phyloP scores from a whole-genome alignment of 768 basidiomycete genomes.

The Termitomyces sp. region DNA sequence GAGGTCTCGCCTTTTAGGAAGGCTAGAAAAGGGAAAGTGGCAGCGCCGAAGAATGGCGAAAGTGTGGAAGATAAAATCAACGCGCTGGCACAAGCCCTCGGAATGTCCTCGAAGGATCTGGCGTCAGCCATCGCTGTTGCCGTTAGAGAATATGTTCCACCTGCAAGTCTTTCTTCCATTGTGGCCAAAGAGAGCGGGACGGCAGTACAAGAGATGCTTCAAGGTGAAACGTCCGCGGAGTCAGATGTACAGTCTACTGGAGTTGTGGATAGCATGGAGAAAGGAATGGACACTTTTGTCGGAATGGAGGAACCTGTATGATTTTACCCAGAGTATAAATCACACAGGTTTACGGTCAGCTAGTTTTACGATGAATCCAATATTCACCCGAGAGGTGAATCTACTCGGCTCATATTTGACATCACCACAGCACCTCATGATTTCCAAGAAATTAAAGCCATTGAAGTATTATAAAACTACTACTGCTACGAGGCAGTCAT shows the following conservation, averaged over 20 bases:
- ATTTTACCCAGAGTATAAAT: neutral
- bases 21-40: constrained; percentile 7
- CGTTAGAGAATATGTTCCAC: constrained; percentile 56
- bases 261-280: constrained; percentile 28
- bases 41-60: neutral
- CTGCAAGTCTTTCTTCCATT: constrained; percentile 56
- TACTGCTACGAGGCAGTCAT: neutral
- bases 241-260: constrained; percentile 16
- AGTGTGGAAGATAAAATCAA: constrained; percentile 56
- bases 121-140: constrained; percentile 63
- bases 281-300: constrained; percentile 38
- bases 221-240: constrained; percentile 17
- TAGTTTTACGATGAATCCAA: neutral
- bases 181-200: constrained; percentile 44
- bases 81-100: constrained; percentile 58
- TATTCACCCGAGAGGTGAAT: neutral
- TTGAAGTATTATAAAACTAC: neutral
- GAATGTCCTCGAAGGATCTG: constrained; percentile 56
- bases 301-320: constrained; percentile 44
- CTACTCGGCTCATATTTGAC: no score
- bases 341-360: neutral
- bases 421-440: no score
- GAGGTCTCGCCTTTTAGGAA: constrained; percentile 6
- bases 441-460: no score
- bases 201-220: constrained; percentile 38